Base-by-base conservation (phyloP, 495 filamentous ascomycete species). In the Aspergillus avenaceus region DNA sequence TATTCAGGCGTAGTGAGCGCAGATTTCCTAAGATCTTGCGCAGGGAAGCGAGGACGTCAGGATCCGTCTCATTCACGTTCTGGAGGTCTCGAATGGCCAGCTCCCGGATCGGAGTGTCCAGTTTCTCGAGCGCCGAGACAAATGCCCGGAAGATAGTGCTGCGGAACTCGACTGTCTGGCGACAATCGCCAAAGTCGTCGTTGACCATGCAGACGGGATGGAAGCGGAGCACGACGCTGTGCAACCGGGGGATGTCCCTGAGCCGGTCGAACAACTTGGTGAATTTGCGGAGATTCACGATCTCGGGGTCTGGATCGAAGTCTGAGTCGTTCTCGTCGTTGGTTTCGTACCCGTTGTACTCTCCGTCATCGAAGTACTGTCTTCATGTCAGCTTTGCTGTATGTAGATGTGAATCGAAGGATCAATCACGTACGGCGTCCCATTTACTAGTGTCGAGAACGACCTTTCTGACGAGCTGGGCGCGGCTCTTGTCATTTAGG, bases 41-140 rank as follows among this genome's bases (percentile, higher is more conserved):
- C 9, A 54, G 8, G 13, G 51, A 46, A 2, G 19, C 38, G 19
- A 54, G 36, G 1, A 41, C 38, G n/a, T 41, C 27, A 8, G 29
- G 7, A 42, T 27, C 32, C 22, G 25, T 44, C 45, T 21, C 22
- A 42, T 55, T 50, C 45, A 48, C 31, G 41, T 60, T 62, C 16
- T 61, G 55, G 11, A 59, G 38, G 18, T 65, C 49, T 2, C 34
- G 53, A 21, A 65, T 47, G 1, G 45, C 55, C 1, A 63, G 47
- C n/a, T 61, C 62, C 34, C 42, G 38, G 21, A 49, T 32, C 1
- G 41, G 45, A 12, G 27, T 50, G 31, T 37, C 40, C 12, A 63
- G 23, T 9, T 43, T 48, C 7, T 37, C 51, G 0, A 61, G 29
- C 8, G 14, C 14, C 7, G 42, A 8, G 21, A 59, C 31, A 12